Evolutionary conservation across 2,329 filamentous ascomycete genomes (phyloP).

Genomic region (Pseudogymnoascus sp.): DNA sequence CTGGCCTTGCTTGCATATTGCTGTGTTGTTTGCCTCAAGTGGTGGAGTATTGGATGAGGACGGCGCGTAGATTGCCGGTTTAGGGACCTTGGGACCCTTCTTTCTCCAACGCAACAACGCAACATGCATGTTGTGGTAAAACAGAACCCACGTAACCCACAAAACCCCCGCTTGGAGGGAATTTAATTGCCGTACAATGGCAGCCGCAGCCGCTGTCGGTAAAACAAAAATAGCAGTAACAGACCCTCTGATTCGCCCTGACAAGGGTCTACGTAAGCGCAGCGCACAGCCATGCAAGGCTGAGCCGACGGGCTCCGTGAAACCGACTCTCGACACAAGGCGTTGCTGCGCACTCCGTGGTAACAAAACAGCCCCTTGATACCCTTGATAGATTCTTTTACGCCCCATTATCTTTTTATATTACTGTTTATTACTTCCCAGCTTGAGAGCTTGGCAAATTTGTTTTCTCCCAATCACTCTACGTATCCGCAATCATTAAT

Average conservation of each 20-base stretch:
- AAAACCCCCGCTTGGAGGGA: neutral
- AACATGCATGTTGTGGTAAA: neutral
- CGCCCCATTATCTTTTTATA: neutral
- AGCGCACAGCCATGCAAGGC: neutral
- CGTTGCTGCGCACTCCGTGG: neutral
- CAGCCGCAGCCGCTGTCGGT: neutral
- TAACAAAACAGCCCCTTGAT: neutral
- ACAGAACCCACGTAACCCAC: neutral
- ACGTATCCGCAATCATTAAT: neutral
- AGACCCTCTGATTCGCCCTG: neutral
- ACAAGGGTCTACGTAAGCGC: slow-evolving; percentile 6
- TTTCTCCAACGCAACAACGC: neutral
- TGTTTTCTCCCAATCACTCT: slow-evolving; percentile 6
- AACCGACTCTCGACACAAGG: neutral
- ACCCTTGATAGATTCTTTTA: neutral
- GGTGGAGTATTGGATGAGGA: neutral
- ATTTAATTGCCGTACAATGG: neutral
- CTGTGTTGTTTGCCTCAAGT: neutral
- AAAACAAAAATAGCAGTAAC: neutral
- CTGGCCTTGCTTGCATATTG: neutral
- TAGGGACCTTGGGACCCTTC: neutral
- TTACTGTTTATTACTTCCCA: neutral
- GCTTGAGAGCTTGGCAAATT: neutral
- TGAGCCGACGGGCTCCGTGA: neutral
- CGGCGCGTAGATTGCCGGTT: neutral